Evolutionary conservation across 2,329 filamentous ascomycete species (phyloP), one percentile per base, ranked within the genome.

Genomic region (Pyrenophora seminiperda): DNA sequence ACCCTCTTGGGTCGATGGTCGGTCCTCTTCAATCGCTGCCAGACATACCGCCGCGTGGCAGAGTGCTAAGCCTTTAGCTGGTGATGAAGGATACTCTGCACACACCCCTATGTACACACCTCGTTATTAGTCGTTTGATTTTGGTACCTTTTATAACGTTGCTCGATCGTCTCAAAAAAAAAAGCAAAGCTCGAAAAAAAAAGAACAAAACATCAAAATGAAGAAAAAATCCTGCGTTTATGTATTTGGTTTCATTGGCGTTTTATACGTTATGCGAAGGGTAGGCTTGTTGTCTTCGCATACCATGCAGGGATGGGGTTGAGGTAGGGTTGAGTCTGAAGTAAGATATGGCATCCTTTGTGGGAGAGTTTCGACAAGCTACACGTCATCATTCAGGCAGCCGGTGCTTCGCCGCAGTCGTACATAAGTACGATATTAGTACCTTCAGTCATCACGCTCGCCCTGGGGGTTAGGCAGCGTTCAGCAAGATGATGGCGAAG

Each of bases 221-320:
- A 13, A 22, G 17, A 32, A 42, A 1, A 3, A 11, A 5, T 14
- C 30, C n/a, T 1, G 27, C 30, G 38, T 24, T 20, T 43, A 10
- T 43, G 14, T 38, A 2, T 1, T 11, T 27, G 18, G 3, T 13
- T 17, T 38, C 19, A 1, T 36, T 9, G 32, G 40, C 27, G 19
- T 49, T 49, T 3, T 3, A 49, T 42, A 43, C 46, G 39, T 48
- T 49, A 27, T 27, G 45, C 33, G 32, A 27, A 14, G 3, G 4
- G 2, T 5, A 14, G 17, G 31, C 15, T 29, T 43, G 32, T 32
- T 49, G 15, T 18, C 5, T 19, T 30, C 19, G 39, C 5, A 36
- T 42, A 24, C 37, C 1, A 24, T 15, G 13, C n/a, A 14, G 14
- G 5, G 27, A n/a, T 24, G 46, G 43, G 13, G 39, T 29, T 33